Evolutionary conservation across 169 alveolate species (phyloP).

Genomic region (Plasmodium inui): DNA sequence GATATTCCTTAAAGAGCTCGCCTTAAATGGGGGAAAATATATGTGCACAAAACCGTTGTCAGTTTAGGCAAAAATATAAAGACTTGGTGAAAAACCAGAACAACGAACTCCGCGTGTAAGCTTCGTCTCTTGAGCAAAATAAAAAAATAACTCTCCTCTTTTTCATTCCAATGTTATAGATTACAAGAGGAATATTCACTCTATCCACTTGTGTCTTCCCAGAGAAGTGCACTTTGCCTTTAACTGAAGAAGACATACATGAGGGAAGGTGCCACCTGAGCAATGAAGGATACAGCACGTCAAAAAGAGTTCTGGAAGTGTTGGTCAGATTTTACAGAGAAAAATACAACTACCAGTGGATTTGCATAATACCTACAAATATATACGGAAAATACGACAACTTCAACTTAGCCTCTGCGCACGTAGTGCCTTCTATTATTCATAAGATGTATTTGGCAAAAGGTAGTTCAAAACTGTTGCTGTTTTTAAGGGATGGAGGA

Average conservation of each 20-base stretch:
- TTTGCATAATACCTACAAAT: slow-evolving; percentile 74
- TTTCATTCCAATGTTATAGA: slow-evolving; percentile 12
- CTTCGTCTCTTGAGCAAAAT: not conserved
- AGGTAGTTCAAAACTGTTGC: slow-evolving; percentile 18
- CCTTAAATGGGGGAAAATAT: not conserved
- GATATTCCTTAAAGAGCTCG: not conserved
- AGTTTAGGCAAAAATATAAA: not conserved
- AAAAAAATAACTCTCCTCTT: not conserved
- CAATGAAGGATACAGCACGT: slow-evolving; percentile 74
- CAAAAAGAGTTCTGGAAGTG: slow-evolving; percentile 72
- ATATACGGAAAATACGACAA: slow-evolving; percentile 74
- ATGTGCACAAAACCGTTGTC: not conserved
- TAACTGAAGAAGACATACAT: slow-evolving; percentile 64
- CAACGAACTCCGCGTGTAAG: not conserved
- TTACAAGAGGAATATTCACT: slow-evolving; percentile 65
- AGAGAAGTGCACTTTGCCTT: slow-evolving; percentile 47
- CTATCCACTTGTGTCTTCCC: slow-evolving; percentile 71
- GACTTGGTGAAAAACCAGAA: not conserved
- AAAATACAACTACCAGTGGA: slow-evolving; percentile 73
- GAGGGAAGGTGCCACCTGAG: slow-evolving; percentile 64
- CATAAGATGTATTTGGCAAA: slow-evolving; percentile 75
- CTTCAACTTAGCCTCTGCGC: slow-evolving; percentile 38
- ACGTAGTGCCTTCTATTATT: slow-evolving; percentile 67
- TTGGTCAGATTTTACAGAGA: slow-evolving; percentile 70
- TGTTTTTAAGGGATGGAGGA: not conserved